Base-by-base conservation (phyloP, 352 stramenopile genomes). In the Globisporangium viniferum region DNA sequence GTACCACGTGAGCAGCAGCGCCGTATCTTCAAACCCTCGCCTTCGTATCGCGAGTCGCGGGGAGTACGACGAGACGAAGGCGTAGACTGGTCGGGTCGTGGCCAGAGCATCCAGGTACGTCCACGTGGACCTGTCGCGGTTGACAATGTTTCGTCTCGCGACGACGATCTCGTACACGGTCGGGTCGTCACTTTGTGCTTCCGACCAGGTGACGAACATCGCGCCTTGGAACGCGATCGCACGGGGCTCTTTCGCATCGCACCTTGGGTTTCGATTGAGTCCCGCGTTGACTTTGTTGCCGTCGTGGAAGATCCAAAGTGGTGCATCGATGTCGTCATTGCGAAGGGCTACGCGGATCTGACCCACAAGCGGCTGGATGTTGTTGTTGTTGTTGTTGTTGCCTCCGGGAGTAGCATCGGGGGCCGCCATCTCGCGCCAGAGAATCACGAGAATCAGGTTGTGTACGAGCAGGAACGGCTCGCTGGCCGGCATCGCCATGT, bases 241-340 rank as follows among this genome's bases (percentile, higher is more conserved):
- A 14, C 59, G 62, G 0, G 84, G 82, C 0, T 88, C 69, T 8
- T 72, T 74, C 18, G 86, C 81, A 54, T 91, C 71, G 58, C 80
- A 81, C 0, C 62, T 31, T 5, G 73, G 71, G 48, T 92, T 68
- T 24, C 62, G 66, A 64, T 94, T 94, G 22, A 94, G 70, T 0
- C 86, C 86, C 0, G 65, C 39, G 10, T 71, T 60, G 0, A 63
- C 8, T 0, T 77, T 44, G 44, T 90, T 89, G 2, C 82, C 81
- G 55, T 94, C 86, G 66, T 94, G 84, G 51, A 92, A 91, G 35
- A 89, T 89, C 86, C 86, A 94, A 2, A 86, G 54, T 0, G 78
- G 80, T 0, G 82, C 79, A 29, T 86, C 74, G 18, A 60, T 63
- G 35, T 86, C 80, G 48, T 84, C 73, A 31, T 89, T 92, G 29